These are phyloP conservation scores for Gastrolobium bilobum DNA, from an alignment of 306 rosid species.

Conservation along the genomic window DNA sequence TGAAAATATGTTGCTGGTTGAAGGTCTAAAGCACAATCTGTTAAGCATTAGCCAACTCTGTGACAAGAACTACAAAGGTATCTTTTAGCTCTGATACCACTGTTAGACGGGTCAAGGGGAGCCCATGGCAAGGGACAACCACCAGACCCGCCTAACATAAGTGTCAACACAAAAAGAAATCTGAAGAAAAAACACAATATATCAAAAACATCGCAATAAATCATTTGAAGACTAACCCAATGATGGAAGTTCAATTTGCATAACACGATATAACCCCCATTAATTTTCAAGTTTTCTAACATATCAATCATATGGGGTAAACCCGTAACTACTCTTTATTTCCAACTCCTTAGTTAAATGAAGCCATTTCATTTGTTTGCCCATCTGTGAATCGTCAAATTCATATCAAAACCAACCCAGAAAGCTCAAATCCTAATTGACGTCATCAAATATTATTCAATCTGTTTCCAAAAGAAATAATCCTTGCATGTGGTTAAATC, in stretches of 20 bases:
- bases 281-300: not conserved
- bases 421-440: constrained; percentile 24
- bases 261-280: not conserved
- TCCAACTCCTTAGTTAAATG: constrained; percentile 18
- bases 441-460: not conserved
- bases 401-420: constrained; percentile 18
- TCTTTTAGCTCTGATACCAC: too few species aligned
- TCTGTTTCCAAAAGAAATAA: constrained; percentile 13
- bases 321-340: constrained; percentile 3
- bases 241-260: constrained; percentile 20
- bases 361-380: constrained; percentile 33
- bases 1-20: too few species aligned
- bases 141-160: too few species aligned
- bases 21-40: too few species aligned
- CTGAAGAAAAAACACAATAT: constrained; percentile 13
- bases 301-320: constrained; percentile 5
- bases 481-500: constrained; percentile 3
- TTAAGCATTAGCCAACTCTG: too few species aligned
- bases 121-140: too few species aligned
- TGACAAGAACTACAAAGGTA: too few species aligned
- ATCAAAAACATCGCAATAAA: not conserved
- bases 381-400: constrained; percentile 4
- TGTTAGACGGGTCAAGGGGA: too few species aligned
- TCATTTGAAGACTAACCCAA: not conserved
- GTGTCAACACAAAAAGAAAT: not conserved